Evolutionary conservation across 345 rosid species (phyloP).

Genomic region (Citrus australasica): DNA sequence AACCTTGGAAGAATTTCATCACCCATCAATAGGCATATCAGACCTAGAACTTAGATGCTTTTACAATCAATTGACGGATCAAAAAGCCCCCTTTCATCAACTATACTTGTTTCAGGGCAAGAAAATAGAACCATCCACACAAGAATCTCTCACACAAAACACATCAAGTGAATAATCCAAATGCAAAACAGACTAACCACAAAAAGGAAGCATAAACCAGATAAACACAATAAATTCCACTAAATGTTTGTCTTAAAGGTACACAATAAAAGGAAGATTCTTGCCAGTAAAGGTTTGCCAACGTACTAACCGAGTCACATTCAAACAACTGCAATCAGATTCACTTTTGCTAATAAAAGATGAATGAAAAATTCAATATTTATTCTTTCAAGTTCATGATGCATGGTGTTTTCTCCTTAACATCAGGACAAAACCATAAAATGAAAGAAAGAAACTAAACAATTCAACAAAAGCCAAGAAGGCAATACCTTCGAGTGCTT

Average conservation of each 20-base stretch:
- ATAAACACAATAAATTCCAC: background rate
- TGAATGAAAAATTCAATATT: background rate
- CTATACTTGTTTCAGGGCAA: background rate
- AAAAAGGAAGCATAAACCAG: background rate
- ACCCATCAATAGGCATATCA: background rate
- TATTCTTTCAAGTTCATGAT: background rate
- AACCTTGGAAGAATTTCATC: background rate
- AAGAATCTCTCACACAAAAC: background rate
- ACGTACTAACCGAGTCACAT: background rate
- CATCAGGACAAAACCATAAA: background rate
- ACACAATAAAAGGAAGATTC: background rate
- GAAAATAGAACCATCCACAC: background rate
- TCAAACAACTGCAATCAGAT: background rate
- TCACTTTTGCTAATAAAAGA: background rate
- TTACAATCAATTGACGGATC: background rate
- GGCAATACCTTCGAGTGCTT: conserved; percentile 16
- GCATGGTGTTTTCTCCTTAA: too few relatives aligned
- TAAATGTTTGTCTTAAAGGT: too few relatives aligned
- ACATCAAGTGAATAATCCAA: background rate
- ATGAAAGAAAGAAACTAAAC: background rate
- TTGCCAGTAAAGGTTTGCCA: background rate
- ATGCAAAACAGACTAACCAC: background rate
- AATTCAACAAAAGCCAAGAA: background rate
- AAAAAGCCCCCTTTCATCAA: background rate
- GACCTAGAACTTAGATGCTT: background rate